These are phyloP conservation scores for Lecanicillium sp. DNA, from an alignment of 2,329 filamentous ascomycete species.

Conservation along the genomic window DNA sequence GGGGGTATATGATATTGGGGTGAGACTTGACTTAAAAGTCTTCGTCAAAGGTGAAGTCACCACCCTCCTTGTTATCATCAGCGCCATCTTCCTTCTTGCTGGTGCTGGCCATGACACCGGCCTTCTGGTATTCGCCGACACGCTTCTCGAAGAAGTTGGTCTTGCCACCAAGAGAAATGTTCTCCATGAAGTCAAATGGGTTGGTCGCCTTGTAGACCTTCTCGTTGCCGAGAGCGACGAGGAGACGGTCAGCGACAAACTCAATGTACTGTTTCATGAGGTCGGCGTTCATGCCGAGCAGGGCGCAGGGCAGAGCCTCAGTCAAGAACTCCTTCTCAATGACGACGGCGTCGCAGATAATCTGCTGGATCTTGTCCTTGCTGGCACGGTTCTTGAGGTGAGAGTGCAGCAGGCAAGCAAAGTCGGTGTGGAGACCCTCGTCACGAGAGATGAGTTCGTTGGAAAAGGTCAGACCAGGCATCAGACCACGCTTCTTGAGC, in stretches of 20 bases:
- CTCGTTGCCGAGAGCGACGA: slow-evolving; percentile 85
- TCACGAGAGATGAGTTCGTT: slow-evolving; percentile 99
- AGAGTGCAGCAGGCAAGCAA: slow-evolving; percentile 95
- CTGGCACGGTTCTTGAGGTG: slow-evolving; percentile 87
- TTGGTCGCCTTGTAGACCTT: slow-evolving; percentile 91
- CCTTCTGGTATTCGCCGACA: slow-evolving; percentile 98
- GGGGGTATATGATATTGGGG: slow-evolving; percentile 12
- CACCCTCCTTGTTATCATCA: slow-evolving; percentile 51
- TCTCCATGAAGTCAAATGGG: slow-evolving; percentile 99
- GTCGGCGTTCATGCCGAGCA: slow-evolving; percentile 94
- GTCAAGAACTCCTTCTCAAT: slow-evolving; percentile 99
- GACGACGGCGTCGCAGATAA: slow-evolving; percentile 86
- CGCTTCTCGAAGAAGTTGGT: slow-evolving; percentile 99
- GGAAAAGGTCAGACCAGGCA: slow-evolving; percentile 97
- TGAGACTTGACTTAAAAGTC: slow-evolving; percentile 71
- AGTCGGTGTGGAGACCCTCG: slow-evolving; percentile 98
- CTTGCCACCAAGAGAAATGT: slow-evolving; percentile 97
- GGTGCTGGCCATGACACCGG: slow-evolving; percentile 91
- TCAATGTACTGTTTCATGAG: slow-evolving; percentile 99
- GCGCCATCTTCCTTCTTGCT: slow-evolving; percentile 59
- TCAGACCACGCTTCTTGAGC: slow-evolving; percentile 99
- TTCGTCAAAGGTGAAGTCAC: slow-evolving; percentile 89
- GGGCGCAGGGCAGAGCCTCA: slow-evolving; percentile 82
- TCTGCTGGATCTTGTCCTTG: slow-evolving; percentile 71
- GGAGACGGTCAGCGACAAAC: slow-evolving; percentile 93